Conservation (phyloP, 192 early-diverging fungal species). For the Entomortierella chlamydospora region DNA sequence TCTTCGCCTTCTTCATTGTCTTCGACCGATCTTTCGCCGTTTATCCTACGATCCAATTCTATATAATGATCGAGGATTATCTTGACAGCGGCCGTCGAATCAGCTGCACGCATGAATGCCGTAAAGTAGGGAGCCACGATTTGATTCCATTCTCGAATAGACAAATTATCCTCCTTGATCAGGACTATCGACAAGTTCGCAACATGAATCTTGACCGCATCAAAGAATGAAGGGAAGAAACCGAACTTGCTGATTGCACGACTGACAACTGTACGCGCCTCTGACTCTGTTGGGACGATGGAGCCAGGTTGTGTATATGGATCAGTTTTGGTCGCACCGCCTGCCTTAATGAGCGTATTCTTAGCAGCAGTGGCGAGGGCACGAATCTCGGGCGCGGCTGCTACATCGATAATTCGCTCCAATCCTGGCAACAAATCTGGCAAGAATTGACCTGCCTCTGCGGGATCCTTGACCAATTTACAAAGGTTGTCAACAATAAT, state of each 20-base stretch:
- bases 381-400: conserved; percentile 81
- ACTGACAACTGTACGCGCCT: conserved; percentile 58
- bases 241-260: conserved; percentile 57
- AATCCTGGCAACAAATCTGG: conserved; percentile 78
- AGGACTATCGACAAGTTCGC: conserved; percentile 64
- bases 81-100: conserved; percentile 57
- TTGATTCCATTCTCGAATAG: conserved; percentile 68
- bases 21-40: conserved; percentile 53
- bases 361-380: conserved; percentile 69
- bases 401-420: conserved; percentile 77
- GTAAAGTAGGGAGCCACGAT: conserved; percentile 63
- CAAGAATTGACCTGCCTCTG: conserved; percentile 81
- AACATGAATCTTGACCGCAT: conserved; percentile 65
- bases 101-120: conserved; percentile 64
- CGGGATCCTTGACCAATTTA: conserved; percentile 87
- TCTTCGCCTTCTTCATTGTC: conserved; percentile 65
- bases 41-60: conserved; percentile 54
- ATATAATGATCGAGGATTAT: conserved; percentile 45
- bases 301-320: conserved; percentile 14
- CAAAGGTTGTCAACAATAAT: conserved; percentile 90
- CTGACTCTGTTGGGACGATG: conserved; percentile 48
- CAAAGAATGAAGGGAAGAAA: conserved; percentile 65
- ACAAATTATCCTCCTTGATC: conserved; percentile 69
- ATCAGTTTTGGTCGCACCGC: conserved; percentile 60
- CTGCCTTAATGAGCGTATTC: conserved; percentile 74